Evolutionary conservation across 805 yeast species (phyloP).

Genomic region (Millerozyma miso): DNA sequence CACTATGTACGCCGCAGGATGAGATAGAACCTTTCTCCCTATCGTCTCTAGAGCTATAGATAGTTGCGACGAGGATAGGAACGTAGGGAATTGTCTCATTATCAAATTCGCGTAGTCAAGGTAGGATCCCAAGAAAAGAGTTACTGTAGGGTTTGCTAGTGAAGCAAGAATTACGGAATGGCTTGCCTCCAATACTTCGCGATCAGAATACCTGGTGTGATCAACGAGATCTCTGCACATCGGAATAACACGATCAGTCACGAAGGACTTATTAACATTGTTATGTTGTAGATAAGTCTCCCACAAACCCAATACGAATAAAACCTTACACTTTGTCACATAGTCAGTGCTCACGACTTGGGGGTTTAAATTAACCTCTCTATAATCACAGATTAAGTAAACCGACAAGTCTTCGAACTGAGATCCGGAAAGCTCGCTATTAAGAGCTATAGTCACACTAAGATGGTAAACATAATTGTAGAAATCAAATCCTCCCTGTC

Average conservation of each 20-base stretch:
- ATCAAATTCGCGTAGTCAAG: constrained; percentile 44
- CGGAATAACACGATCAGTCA: constrained; percentile 21
- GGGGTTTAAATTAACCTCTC: constrained; percentile 29
- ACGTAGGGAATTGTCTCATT: constrained; percentile 51
- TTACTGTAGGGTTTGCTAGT: constrained; percentile 24
- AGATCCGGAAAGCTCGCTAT: constrained; percentile 15
- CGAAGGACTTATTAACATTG: constrained; percentile 13
- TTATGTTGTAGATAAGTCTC: constrained; percentile 40
- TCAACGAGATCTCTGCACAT: constrained; percentile 31
- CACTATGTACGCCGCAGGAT: constrained; percentile 13
- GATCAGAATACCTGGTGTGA: constrained; percentile 15
- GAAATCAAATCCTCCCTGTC: constrained; percentile 61
- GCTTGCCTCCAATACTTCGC: constrained; percentile 50
- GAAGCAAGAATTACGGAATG: constrained; percentile 53
- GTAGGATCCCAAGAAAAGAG: constrained; percentile 15
- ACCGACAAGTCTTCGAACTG: constrained; percentile 29
- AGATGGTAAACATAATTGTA: constrained; percentile 58
- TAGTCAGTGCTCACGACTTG: constrained; percentile 22
- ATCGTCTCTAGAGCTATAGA: constrained; percentile 54
- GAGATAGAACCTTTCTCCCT: constrained; percentile 37
- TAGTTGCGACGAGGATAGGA: constrained; percentile 52
- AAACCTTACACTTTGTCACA: constrained; percentile 33
- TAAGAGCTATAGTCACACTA: constrained; percentile 37
- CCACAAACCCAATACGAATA: constrained; percentile 45
- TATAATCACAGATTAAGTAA: constrained; percentile 29